A percentile compares a stretch with the other conserved stretches of the same genome.
Conservation (phyloP, 768 basidiomycete genomes). For the Clitopilus hobsonii region DNA sequence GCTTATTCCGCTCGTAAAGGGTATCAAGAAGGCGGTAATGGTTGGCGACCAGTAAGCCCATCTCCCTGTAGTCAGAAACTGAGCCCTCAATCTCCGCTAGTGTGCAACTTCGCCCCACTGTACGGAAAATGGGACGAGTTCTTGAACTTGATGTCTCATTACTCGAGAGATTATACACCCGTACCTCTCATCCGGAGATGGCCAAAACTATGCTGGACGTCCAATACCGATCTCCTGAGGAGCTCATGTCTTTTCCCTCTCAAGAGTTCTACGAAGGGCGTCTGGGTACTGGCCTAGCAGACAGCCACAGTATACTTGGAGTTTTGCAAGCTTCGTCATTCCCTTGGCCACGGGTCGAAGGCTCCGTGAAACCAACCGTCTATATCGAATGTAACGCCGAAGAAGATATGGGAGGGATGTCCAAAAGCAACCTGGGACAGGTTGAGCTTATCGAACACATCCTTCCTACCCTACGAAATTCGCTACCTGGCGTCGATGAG, state of each 20-base stretch:
- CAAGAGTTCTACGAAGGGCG: conserved; percentile 56
- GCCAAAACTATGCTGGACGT: conserved; percentile 62
- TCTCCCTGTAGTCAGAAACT: neutral
- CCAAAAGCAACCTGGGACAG: conserved; percentile 61
- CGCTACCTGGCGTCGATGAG: conserved; percentile 8
- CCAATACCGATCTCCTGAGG: conserved; percentile 61
- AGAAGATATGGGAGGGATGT: conserved; percentile 54
- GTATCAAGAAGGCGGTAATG: conserved; percentile 49
- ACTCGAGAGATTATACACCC: conserved; percentile 54
- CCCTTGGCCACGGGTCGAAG: conserved; percentile 49
- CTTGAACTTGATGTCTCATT: conserved; percentile 58
- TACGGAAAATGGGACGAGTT: conserved; percentile 51
- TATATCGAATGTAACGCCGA: conserved; percentile 55
- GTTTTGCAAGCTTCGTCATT: conserved; percentile 38
- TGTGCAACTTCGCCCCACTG: conserved; percentile 65
- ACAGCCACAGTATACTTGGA: conserved; percentile 29
- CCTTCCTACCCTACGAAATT: conserved; percentile 31
- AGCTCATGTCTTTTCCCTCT: conserved; percentile 59
- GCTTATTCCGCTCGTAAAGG: conserved; percentile 65
- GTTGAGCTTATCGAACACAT: conserved; percentile 47
- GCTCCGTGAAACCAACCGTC: conserved; percentile 41
- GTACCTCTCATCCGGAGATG: conserved; percentile 27
- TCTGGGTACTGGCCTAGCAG: conserved; percentile 40
- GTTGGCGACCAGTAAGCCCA: conserved; percentile 66
- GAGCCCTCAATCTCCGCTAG: conserved; percentile 23